Evolutionary conservation across 139 green algal species (phyloP), one percentile per base, ranked within the genome.

Genomic region (Chlamydomonas sp.): DNA sequence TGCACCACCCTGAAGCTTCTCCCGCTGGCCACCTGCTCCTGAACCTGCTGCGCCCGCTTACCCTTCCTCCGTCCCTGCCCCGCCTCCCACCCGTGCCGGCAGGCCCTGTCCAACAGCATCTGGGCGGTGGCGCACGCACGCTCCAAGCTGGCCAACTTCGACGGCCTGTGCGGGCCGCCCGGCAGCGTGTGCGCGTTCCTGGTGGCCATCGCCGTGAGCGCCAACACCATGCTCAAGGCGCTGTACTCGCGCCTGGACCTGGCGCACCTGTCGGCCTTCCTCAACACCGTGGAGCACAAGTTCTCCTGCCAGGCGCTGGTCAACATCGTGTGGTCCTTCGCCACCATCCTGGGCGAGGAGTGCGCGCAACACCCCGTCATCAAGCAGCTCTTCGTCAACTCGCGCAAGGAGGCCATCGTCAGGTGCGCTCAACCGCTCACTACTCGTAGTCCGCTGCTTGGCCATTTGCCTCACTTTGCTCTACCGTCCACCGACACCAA

Each of bases 221-320:
- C 89, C 2, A 87, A 83, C 71, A 74, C 66, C 17, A 81, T 90
- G 71, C 86, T 95, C 77, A 72, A 71, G 61, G 71, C 90, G 68
- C 81, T 80, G 2, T 82, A 87, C 75, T 72, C 74, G 16, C 68
- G 74, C 49, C 66, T 72, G 57, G 87, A 90, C 57, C 82, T 86
- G 57, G 84, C 84, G 71, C 68, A 88, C 49, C 80, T 91, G 68
- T 79, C 86, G 10, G 84, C 82, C 20, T 92, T 84, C 77, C 86
- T 95, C 62, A 76, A 81, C 4, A 80, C 86, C 2, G 79, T 90
- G 4, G 92, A 95, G 88, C 77, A 79, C 61, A 83, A 86, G 69
- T 95, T 95, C 80, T 92, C 89, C 5, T 94, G 90, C 86, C 92
- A 95, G 92, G 92, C 92, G n/a, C 72, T 95, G 76, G 92, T 95